These are phyloP conservation scores for Coprinellus micaceus DNA, from an alignment of 768 basidiomycete genomes.

Conservation along the genomic window DNA sequence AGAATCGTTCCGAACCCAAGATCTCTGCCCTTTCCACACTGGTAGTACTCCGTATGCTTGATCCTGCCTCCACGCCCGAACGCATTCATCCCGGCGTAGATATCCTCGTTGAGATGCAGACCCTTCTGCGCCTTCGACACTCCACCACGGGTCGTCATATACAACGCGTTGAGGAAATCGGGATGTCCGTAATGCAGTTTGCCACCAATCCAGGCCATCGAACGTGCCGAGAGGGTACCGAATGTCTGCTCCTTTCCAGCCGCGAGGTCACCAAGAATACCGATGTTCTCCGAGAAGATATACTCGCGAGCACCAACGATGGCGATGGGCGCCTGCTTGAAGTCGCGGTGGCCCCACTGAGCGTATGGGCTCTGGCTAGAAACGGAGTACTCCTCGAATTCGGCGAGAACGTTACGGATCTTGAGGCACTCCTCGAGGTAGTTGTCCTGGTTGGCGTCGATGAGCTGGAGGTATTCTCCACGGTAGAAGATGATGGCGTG, in stretches of 20 bases:
- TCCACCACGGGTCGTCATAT: conserved; percentile 98
- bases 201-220: conserved; percentile 96
- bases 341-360: conserved; percentile 84
- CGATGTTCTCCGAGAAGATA: conserved; percentile 99
- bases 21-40: conserved; percentile 98
- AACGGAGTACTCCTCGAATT: conserved; percentile 91
- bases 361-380: conserved; percentile 90
- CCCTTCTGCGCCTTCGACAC: conserved; percentile 99
- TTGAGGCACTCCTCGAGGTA: conserved; percentile 99
- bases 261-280: conserved; percentile 96
- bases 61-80: conserved; percentile 95
- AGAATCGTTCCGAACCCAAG: conserved; percentile 98
- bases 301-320: conserved; percentile 99
- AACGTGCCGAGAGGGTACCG: conserved; percentile 93
- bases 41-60: conserved; percentile 99
- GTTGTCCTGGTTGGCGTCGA: conserved; percentile 99
- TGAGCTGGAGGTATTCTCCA: conserved; percentile 97
- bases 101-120: conserved; percentile 98
- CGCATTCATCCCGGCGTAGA: conserved; percentile 98
- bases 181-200: conserved; percentile 99
- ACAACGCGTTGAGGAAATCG: conserved; percentile 96
- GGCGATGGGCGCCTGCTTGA: conserved; percentile 85
- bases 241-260: conserved; percentile 99
- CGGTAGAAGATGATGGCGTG: conserved; percentile 99
- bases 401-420: conserved; percentile 95